These are phyloP conservation scores for Puccinia triticina DNA, from an alignment of 1,284 basidiomycete species.

Conservation along the genomic window DNA sequence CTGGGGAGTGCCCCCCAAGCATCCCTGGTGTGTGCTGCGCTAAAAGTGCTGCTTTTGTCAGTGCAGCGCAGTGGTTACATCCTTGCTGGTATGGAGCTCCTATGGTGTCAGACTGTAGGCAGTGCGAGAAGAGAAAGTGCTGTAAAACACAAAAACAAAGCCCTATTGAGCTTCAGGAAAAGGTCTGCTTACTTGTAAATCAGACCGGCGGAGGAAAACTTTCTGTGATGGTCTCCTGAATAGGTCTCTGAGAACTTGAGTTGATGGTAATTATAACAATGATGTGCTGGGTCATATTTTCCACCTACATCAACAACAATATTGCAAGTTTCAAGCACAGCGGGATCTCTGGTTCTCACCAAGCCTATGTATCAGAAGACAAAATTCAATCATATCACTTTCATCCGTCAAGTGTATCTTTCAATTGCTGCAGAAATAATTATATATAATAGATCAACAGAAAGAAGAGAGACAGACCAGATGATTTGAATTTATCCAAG, in stretches of 20 bases:
- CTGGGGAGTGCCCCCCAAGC: too few species aligned
- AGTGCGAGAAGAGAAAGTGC: too few species aligned
- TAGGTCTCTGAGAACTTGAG: constrained; percentile 88
- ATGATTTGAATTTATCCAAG: constrained; percentile 74
- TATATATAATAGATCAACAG: too few species aligned
- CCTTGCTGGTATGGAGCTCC: too few species aligned
- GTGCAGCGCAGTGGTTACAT: too few species aligned
- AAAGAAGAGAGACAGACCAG: constrained; percentile 65
- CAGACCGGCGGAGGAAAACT: constrained; percentile 88
- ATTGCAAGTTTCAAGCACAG: constrained; percentile 77
- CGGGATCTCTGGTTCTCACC: constrained; percentile 78
- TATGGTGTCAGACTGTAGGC: too few species aligned
- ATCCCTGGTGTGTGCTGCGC: too few species aligned
- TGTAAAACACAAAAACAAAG: background rate
- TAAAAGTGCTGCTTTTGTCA: too few species aligned
- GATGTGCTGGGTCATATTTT: constrained; percentile 76
- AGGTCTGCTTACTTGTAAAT: constrained; percentile 79
- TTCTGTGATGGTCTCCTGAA: constrained; percentile 76
- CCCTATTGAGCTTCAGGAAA: too few species aligned
- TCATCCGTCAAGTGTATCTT: background rate
- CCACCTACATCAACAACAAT: constrained; percentile 99
- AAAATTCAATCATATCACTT: constrained; percentile 32
- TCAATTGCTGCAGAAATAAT: background rate
- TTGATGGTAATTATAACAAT: constrained; percentile 95
- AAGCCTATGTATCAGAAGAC: constrained; percentile 65